These are phyloP conservation scores for Daldinia eschscholtzii DNA, from an alignment of 2,329 filamentous ascomycete species.

Conservation along the genomic window DNA sequence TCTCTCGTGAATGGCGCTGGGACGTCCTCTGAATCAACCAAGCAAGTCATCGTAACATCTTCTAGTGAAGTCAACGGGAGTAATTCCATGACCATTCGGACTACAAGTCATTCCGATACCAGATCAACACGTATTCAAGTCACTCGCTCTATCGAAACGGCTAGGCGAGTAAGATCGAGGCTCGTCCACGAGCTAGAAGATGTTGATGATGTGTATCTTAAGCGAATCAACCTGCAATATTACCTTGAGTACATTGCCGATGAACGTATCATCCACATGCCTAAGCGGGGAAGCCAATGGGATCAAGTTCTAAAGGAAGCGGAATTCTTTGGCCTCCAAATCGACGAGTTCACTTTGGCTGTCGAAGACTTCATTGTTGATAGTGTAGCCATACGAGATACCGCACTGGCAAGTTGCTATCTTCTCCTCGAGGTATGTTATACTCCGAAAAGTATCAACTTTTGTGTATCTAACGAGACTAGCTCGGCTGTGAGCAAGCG, in stretches of 20 bases:
- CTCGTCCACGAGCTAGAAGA: neutral
- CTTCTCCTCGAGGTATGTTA: slow-evolving; percentile 56
- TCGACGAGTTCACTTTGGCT: slow-evolving; percentile 54
- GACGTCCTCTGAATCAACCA: neutral
- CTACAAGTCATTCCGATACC: neutral
- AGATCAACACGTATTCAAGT: neutral
- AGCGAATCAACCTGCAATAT: neutral
- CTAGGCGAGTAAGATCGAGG: neutral
- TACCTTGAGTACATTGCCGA: neutral
- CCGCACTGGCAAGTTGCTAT: slow-evolving; percentile 56
- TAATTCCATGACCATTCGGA: neutral
- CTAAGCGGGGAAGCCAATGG: slow-evolving; percentile 57
- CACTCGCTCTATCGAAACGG: neutral
- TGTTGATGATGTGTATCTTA: neutral
- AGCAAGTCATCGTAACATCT: neutral
- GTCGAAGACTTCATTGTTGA: slow-evolving; percentile 51
- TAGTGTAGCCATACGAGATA: slow-evolving; percentile 46
- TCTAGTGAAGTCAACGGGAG: neutral
- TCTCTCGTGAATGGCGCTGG: neutral
- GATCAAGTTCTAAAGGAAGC: slow-evolving; percentile 57
- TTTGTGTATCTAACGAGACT: slow-evolving; percentile 7
- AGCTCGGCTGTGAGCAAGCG: slow-evolving; percentile 57
- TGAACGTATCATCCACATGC: slow-evolving; percentile 57
- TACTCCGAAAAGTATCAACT: neutral
- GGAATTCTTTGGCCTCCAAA: slow-evolving; percentile 58